Percentiles rank a stretch among this genome's conserved stretches.
These are phyloP conservation scores for Argentina anserina DNA, from an alignment of 306 rosid genomes.

Conservation along the genomic window DNA sequence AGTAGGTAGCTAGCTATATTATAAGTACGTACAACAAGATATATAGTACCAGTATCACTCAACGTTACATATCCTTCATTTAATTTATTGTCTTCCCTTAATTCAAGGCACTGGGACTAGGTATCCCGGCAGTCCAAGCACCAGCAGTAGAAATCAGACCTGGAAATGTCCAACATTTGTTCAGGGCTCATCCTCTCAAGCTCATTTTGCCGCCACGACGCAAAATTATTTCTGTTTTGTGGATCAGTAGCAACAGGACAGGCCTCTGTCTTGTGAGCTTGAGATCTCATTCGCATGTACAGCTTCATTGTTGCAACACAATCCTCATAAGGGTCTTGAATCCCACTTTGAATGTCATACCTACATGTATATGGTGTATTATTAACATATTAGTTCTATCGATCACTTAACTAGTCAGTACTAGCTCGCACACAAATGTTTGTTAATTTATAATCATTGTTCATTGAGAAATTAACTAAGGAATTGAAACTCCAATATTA, in stretches of 20 bases:
- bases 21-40: too few species aligned
- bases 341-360: slow-evolving; percentile 83
- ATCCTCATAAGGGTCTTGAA: slow-evolving; percentile 84
- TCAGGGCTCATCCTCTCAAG: slow-evolving; percentile 84
- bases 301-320: slow-evolving; percentile 84
- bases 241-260: slow-evolving; percentile 66
- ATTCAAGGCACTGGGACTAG: neutral
- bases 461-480: neutral
- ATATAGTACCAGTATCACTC: neutral
- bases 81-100: neutral
- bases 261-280: slow-evolving; percentile 55
- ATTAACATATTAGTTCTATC: neutral
- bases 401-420: neutral
- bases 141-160: slow-evolving; percentile 96
- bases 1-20: too few species aligned
- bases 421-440: neutral
- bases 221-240: slow-evolving; percentile 69
- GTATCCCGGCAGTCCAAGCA: slow-evolving; percentile 58
- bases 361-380: slow-evolving; percentile 23
- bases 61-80: neutral
- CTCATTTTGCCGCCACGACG: slow-evolving; percentile 65
- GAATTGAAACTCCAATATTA: slow-evolving; percentile 7
- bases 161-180: slow-evolving; percentile 72
- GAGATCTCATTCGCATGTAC: slow-evolving; percentile 74
- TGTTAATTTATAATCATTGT: too few species aligned